These are phyloP conservation scores for Podospora australis DNA, from an alignment of 495 filamentous ascomycete species.

Conservation along the genomic window DNA sequence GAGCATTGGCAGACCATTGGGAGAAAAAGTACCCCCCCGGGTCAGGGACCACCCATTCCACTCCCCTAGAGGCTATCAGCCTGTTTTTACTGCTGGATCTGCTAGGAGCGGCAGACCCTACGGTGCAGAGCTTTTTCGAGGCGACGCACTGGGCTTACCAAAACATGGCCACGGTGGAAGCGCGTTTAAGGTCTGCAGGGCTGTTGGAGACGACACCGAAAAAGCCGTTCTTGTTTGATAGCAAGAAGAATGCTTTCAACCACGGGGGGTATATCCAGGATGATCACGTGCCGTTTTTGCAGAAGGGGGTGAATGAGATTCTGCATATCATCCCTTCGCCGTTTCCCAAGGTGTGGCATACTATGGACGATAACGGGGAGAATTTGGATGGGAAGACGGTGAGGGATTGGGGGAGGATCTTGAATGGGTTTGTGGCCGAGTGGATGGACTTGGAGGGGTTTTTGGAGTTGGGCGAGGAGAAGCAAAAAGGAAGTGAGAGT, in stretches of 20 bases:
- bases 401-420: slow-evolving; percentile 78
- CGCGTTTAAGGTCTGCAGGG: slow-evolving; percentile 52
- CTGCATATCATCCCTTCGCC: slow-evolving; percentile 78
- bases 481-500: not conserved
- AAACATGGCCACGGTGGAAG: slow-evolving; percentile 60
- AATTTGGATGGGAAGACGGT: slow-evolving; percentile 80
- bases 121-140: slow-evolving; percentile 71
- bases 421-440: slow-evolving; percentile 80
- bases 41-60: no score
- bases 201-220: slow-evolving; percentile 32
- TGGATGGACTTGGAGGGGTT: slow-evolving; percentile 88
- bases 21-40: no score
- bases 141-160: slow-evolving; percentile 93
- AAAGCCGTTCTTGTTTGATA: slow-evolving; percentile 42
- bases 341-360: slow-evolving; percentile 87
- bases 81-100: slow-evolving; percentile 92
- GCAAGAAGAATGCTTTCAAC: slow-evolving; percentile 43
- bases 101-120: slow-evolving; percentile 64
- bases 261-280: slow-evolving; percentile 58
- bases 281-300: slow-evolving; percentile 87
- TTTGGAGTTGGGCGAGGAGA: slow-evolving; percentile 29
- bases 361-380: slow-evolving; percentile 71
- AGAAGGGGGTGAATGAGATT: slow-evolving; percentile 68
- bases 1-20: slow-evolving; percentile 27
- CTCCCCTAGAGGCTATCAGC: slow-evolving; percentile 69